Evolutionary conservation across 2,329 filamentous ascomycete species (phyloP), one percentile per base, ranked within the genome.

Genomic region (Penicillium sp.): DNA sequence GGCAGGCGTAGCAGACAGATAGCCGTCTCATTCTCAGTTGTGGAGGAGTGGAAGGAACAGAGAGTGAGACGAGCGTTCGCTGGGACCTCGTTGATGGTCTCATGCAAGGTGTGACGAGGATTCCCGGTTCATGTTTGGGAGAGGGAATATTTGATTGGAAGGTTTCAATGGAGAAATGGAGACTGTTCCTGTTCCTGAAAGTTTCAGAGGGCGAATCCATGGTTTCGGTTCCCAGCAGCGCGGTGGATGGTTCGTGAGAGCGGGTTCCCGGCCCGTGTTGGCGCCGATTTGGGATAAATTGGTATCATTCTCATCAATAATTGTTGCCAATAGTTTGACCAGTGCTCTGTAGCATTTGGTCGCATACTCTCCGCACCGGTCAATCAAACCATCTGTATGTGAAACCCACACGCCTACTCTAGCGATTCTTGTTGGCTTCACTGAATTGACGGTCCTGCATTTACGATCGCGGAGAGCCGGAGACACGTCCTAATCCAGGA

Each of bases 191-290:
- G 51, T 28, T 25, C 51, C 33, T 53, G 33, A 10, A 13, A 19
- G 33, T 43, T n/a, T 48, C 25, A 33, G 46, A 22, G n/a, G 42
- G 40, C 33, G 22, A 48, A 57, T 35, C 28, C 49, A 57, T 19
- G 56, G 62, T 55, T 48, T 54, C 33, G 57, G 59, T 64, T 62
- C 60, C 54, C 55, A 60, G 52, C 37, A 45, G 51, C 28, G 42
- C 42, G 14, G 55, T 61, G 59, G 42, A 14, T 26, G 55, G 62
- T 64, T 64, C 62, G 60, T 59, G 30, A 51, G 46, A 51, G 46
- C 46, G 52, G 58, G 53, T 35, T 33, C 46, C 35, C 33, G 52
- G 45, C 37, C 57, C 60, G 52, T 57, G 57, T 60, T 60, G 45
- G 45, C 16, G 40, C 40, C 8, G 40, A 10, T 25, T 43, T 43